Base-by-base conservation (phyloP, 495 filamentous ascomycete species). In the Penicillium soppii region DNA sequence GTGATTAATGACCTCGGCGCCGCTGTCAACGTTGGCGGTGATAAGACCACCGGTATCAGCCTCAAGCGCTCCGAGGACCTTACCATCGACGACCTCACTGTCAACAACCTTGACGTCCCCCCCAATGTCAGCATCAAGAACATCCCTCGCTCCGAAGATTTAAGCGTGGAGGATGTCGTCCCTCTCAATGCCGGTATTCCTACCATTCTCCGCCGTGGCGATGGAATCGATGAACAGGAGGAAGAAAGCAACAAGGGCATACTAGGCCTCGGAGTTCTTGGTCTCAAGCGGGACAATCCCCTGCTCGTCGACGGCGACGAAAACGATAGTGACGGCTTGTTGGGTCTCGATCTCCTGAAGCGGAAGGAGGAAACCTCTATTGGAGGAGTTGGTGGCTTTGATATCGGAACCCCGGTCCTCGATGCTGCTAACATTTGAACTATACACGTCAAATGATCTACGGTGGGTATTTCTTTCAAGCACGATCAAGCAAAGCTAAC, bases 251-350 rank as follows among this genome's bases (percentile, higher is more conserved):
- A 15, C 41, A 30, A 32, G 4, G 41, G 41, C 0, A n/a, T 32
- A 6, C 16, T 32, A 12, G 41, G 26, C 40, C 23, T 43, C 23
- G 23, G 7, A 4, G 10, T 16, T 5, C 2, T n/a, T 12, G 10
- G 29, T 12, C 29, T 40, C 38, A 44, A 44, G 42, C 42, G 42
- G 1, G 42, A 44, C n/a, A 12, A 30, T 4, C 1, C 25, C 27
- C 26, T 44, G 12, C 29, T 45, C 27, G 23, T 17, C 19, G 43
- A 45, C 9, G 43, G 43, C 10, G 43, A 45, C 27, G 42, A 44
- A 15, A 44, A 19, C 12, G 29, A 10, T 25, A 16, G 15, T 15
- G 29, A 6, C 5, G 29, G 19, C 2, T 1, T 45, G 1, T 29
- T 44, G 9, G 42, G 27, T 7, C 10, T 16, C 26, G 5, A 12